Evolutionary conservation across 495 filamentous ascomycete species (phyloP).

Genomic region (Xylaria intraflava): DNA sequence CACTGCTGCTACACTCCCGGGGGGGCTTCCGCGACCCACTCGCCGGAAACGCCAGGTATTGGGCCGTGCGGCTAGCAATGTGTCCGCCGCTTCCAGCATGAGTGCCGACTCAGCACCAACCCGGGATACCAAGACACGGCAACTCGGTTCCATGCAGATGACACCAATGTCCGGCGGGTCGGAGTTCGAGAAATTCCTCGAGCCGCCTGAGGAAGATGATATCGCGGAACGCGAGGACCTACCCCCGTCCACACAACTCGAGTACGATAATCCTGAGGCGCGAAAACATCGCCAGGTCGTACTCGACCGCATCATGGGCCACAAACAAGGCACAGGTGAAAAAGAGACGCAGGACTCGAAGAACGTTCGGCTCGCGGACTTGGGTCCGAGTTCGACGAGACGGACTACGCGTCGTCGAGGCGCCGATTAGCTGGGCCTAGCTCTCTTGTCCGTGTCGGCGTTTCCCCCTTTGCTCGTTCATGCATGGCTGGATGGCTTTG

Average conservation of each 20-base stretch:
- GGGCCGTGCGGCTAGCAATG: constrained; percentile 46
- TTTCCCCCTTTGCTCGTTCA: too few relatives aligned
- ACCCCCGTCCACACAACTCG: constrained; percentile 39
- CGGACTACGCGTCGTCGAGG: constrained; percentile 14
- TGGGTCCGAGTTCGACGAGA: constrained; percentile 5
- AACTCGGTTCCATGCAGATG: constrained; percentile 8
- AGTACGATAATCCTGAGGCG: constrained; percentile 43
- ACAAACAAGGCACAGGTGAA: constrained; percentile 1
- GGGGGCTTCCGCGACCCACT: constrained; percentile 18
- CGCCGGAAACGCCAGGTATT: constrained; percentile 40
- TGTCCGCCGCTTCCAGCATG: constrained; percentile 34
- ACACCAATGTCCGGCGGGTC: background rate
- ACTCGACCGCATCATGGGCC: constrained; percentile 29
- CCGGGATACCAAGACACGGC: constrained; percentile 10
- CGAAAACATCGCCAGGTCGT: constrained; percentile 25
- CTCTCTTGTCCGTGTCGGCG: too few relatives aligned
- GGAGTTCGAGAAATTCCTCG: constrained; percentile 14
- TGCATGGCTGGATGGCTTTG: background rate
- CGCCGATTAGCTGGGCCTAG: background rate
- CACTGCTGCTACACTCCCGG: constrained; percentile 7
- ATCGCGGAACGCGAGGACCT: constrained; percentile 13
- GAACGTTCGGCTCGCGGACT: background rate
- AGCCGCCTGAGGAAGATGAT: constrained; percentile 1
- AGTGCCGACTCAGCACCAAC: constrained; percentile 14
- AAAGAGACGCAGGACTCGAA: background rate